These are phyloP conservation scores for Ascochyta lentis DNA, from an alignment of 2,329 filamentous ascomycete species.

Conservation along the genomic window DNA sequence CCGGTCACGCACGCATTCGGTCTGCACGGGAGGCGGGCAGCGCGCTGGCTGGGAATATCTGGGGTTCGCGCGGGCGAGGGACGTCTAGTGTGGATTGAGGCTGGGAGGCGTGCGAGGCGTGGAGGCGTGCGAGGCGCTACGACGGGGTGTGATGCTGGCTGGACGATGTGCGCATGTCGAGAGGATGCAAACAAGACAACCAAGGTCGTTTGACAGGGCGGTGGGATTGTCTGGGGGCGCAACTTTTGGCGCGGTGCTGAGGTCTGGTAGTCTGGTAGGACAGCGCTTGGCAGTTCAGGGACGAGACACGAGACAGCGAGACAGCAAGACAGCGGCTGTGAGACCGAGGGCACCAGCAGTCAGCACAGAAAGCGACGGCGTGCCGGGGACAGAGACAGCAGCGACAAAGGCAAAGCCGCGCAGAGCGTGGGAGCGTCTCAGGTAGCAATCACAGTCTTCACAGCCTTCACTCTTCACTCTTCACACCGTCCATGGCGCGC, in stretches of 20 bases:
- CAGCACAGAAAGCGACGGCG: not conserved
- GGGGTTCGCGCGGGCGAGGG: slow-evolving; percentile 19
- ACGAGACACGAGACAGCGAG: not conserved
- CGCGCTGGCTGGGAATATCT: slow-evolving; percentile 4
- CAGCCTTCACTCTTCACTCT: not conserved
- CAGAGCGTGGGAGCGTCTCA: slow-evolving; percentile 7
- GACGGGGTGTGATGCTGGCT: not conserved
- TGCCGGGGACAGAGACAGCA: not conserved
- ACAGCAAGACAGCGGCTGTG: not conserved
- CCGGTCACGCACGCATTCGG: slow-evolving; percentile 43
- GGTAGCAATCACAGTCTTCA: not conserved
- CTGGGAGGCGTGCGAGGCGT: slow-evolving; percentile 14
- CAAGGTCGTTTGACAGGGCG: not conserved
- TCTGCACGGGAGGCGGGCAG: slow-evolving; percentile 19
- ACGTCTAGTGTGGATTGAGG: slow-evolving; percentile 9
- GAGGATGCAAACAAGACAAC: not conserved
- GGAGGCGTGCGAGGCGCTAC: not conserved
- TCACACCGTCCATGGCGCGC: not conserved
- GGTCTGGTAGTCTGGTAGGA: slow-evolving; percentile 1
- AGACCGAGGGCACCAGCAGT: not conserved
- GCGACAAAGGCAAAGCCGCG: not conserved
- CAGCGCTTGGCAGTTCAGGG: slow-evolving; percentile 9
- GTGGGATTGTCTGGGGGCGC: slow-evolving; percentile 3
- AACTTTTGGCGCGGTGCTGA: slow-evolving; percentile 11
- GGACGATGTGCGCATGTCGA: slow-evolving; percentile 10